A percentile compares a stretch with the other conserved stretches of the same genome.
Evolutionary conservation across 2,329 filamentous ascomycete genomes (phyloP).

Genomic region (Aspergillus spinulosporus): DNA sequence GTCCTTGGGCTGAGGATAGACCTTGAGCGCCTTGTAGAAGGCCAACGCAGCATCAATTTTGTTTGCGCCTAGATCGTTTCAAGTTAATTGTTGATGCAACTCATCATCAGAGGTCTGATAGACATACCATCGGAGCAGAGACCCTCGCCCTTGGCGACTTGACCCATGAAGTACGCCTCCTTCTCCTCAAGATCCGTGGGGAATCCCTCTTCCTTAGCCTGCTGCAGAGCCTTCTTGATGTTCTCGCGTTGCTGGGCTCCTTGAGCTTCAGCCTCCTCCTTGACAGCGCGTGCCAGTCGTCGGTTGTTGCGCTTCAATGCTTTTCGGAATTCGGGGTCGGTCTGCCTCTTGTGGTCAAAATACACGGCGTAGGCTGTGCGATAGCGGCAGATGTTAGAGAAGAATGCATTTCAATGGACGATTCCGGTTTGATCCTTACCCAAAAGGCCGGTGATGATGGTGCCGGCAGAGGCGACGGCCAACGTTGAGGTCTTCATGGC

Average conservation of each 20-base stretch:
- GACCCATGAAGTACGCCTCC: conserved; percentile 94
- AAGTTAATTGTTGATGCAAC: conserved; percentile 14
- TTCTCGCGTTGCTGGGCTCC: conserved; percentile 56
- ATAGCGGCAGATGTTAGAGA: conserved; percentile 11
- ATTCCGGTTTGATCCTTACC: conserved; percentile 37
- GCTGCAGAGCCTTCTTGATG: conserved; percentile 73
- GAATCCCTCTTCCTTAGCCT: conserved; percentile 88
- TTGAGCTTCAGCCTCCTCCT: conserved; percentile 50
- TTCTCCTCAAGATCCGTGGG: conserved; percentile 87
- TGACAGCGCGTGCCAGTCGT: conserved; percentile 48
- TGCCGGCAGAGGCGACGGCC: conserved; percentile 59
- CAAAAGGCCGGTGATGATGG: conserved; percentile 58
- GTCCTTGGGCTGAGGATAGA: conserved; percentile 90
- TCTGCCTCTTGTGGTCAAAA: conserved; percentile 66
- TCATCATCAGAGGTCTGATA: neutral
- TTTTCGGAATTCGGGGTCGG: conserved; percentile 63
- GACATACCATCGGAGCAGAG: conserved; percentile 77
- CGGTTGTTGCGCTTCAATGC: conserved; percentile 54
- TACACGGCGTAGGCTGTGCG: conserved; percentile 62
- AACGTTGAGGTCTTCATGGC: conserved; percentile 59
- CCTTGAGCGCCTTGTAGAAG: conserved; percentile 98
- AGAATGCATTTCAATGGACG: neutral
- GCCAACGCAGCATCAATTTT: conserved; percentile 80
- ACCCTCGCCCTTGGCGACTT: conserved; percentile 84
- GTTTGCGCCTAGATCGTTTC: conserved; percentile 35